Base-by-base conservation (phyloP, 352 stramenopile genomes). In the Phytophthora megakarya region DNA sequence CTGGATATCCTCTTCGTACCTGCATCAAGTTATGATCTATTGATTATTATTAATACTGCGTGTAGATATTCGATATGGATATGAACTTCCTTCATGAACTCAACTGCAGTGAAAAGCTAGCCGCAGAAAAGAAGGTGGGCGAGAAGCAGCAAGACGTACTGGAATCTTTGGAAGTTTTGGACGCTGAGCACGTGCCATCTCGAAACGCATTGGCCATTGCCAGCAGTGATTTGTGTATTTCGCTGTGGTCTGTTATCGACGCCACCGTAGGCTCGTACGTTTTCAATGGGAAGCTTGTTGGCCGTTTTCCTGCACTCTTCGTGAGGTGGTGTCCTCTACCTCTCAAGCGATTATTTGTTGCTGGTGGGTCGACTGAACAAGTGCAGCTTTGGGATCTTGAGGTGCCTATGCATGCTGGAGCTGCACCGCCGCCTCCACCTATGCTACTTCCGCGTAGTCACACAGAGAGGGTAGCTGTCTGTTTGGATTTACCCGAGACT, bases 311-410 rank as follows among this genome's bases (percentile, higher is more conserved):
- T 3, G 76, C 84, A 21, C 70, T 73, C 3, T 67, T 76, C 5
- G 50, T 91, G 18, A 82, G 81, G 28, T 93, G 82, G 85, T 87
- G 76, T 62, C 54, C 66, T 19, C 33, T 54, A 7, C 65, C 68
- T 7, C 70, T 84, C 28, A 81, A 88, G 47, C 50, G 71, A 22
- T 67, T 92, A 26, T 63, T 88, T 33, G 70, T 80, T 16, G 79
- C 78, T 18, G 72, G 75, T 8, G 70, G 67, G 4, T 58, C 57
- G 3, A 71, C 67, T 1, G 75, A 82, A 21, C 70, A 78, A 25
- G 67, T 81, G 1, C 75, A 86, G 50, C 69, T 94, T 12, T 91
- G 83, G 85, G 78, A 91, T 57, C 56, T 92, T 12, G 83, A 94
- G 63, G 63, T 75, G 54, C 39, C 67, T 32, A 42, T 70, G 65